Evolutionary conservation across 345 rosid genomes (phyloP).

Genomic region (Viola odorata): DNA sequence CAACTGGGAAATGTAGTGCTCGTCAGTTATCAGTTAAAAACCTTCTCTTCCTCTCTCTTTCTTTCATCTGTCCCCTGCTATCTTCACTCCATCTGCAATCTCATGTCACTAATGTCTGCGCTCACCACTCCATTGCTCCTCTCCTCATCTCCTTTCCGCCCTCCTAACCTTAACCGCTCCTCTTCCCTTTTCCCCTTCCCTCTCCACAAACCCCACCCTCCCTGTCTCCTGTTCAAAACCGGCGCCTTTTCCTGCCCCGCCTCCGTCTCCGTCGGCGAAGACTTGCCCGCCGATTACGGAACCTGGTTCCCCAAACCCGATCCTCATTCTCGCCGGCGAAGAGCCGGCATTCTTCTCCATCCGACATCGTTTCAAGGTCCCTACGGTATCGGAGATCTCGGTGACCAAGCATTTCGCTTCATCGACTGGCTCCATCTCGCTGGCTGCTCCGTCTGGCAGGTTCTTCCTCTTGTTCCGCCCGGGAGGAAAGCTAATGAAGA

Average conservation of each 20-base stretch:
- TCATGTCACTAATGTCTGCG: conserved; percentile 60
- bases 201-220: too few relatives aligned
- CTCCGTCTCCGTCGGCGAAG: too few relatives aligned
- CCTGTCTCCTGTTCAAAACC: too few relatives aligned
- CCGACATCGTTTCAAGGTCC: too few relatives aligned
- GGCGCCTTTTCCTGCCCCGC: too few relatives aligned
- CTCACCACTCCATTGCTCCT: conserved; percentile 73
- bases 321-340: too few relatives aligned
- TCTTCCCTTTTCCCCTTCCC: too few relatives aligned
- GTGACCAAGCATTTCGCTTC: conserved; percentile 65
- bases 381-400: conserved; percentile 85
- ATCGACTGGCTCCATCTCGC: conserved; percentile 82
- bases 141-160: conserved; percentile 1
- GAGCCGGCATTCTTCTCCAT: too few relatives aligned
- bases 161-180: too few relatives aligned
- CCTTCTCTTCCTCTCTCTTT: conserved; percentile 9
- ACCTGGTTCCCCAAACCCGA: too few relatives aligned
- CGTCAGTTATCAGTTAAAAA: background rate
- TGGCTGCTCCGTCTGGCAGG: conserved; percentile 97
- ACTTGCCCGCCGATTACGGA: too few relatives aligned
- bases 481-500: conserved; percentile 49
- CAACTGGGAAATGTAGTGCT: too few relatives aligned
- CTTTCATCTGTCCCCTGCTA: conserved; percentile 2
- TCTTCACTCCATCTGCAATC: conserved; percentile 16
- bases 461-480: conserved; percentile 95